Conservation (phyloP, 2,329 filamentous ascomycete species). For the Tolypocladium sp. region DNA sequence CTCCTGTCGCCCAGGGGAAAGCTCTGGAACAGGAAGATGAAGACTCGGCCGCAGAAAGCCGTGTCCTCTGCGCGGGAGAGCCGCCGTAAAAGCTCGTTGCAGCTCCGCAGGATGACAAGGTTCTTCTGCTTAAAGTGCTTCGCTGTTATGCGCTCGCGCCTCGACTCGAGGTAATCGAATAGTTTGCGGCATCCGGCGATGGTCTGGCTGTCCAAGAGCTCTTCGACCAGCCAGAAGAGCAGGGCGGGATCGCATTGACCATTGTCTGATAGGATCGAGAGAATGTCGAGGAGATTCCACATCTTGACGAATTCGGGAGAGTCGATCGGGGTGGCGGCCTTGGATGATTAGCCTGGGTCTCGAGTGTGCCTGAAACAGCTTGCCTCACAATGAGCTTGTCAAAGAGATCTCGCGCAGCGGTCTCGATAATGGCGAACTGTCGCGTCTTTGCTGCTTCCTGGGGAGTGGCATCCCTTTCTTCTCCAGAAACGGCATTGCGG, state of each 20-base stretch:
- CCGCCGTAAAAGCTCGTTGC: slow-evolving; percentile 88
- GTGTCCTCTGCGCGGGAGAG: slow-evolving; percentile 95
- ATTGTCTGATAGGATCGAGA: slow-evolving; percentile 80
- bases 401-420: slow-evolving; percentile 72
- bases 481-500: slow-evolving; percentile 16
- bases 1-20: slow-evolving; percentile 95
- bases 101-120: slow-evolving; percentile 82
- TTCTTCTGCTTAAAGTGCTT: slow-evolving; percentile 76
- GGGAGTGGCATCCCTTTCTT: slow-evolving; percentile 22
- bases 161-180: slow-evolving; percentile 91
- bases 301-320: slow-evolving; percentile 71
- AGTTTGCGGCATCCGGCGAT: slow-evolving; percentile 84
- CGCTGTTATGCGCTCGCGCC: slow-evolving; percentile 78
- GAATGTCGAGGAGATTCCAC: slow-evolving; percentile 89
- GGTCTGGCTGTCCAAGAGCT: slow-evolving; percentile 91
- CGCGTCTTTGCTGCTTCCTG: slow-evolving; percentile 31
- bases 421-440: slow-evolving; percentile 69
- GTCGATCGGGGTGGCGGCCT: slow-evolving; percentile 70
- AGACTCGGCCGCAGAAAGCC: slow-evolving; percentile 92
- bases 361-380: background rate
- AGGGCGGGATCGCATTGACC: slow-evolving; percentile 71
- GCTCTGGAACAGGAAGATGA: slow-evolving; percentile 97
- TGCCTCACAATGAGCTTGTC: slow-evolving; percentile 63
- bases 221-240: slow-evolving; percentile 85
- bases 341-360: slow-evolving; percentile 6